Conservation (phyloP, 495 filamentous ascomycete genomes). For the Letharia columbiana region DNA sequence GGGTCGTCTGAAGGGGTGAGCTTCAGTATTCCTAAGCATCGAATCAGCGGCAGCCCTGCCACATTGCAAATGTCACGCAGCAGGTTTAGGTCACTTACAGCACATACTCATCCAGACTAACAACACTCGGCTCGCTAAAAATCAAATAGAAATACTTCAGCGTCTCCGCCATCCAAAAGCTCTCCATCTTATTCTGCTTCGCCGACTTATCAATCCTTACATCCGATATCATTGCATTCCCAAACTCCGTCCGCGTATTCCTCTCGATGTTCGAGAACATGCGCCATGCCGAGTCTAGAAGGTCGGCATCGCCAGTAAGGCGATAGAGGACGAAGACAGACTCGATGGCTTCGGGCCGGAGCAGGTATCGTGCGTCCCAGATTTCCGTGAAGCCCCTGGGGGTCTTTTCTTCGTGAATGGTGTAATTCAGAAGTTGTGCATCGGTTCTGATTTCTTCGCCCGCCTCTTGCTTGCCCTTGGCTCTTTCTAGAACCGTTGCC, state of each 20-base stretch:
- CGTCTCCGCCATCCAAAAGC: conserved; percentile 64
- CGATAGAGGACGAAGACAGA: conserved; percentile 69
- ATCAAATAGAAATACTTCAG: conserved; percentile 92
- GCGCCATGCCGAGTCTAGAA: conserved; percentile 62
- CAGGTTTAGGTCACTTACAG: conserved; percentile 34
- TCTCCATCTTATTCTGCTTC: conserved; percentile 46
- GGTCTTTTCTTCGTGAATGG: conserved; percentile 40
- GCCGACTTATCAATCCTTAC: conserved; percentile 37
- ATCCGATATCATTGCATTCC: conserved; percentile 50
- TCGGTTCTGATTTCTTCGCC: conserved; percentile 5
- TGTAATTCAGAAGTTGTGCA: conserved; percentile 29
- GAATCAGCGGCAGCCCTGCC: conserved; percentile 10
- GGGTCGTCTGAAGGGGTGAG: conserved; percentile 58
- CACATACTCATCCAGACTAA: conserved; percentile 65
- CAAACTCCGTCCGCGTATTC: conserved; percentile 50
- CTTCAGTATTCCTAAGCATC: conserved; percentile 58
- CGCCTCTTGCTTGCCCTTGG: conserved; percentile 2
- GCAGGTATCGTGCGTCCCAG: conserved; percentile 54
- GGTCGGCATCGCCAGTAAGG: conserved; percentile 59
- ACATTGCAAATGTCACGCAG: background rate
- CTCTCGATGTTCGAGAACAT: conserved; percentile 63
- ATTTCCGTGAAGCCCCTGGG: conserved; percentile 52
- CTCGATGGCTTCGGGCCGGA: conserved; percentile 63
- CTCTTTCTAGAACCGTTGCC: conserved; percentile 29
- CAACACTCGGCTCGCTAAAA: conserved; percentile 60